phyloP scores from a whole-genome alignment of 148 eudicot genomes.

The Rhododendron kiyosumense region DNA sequence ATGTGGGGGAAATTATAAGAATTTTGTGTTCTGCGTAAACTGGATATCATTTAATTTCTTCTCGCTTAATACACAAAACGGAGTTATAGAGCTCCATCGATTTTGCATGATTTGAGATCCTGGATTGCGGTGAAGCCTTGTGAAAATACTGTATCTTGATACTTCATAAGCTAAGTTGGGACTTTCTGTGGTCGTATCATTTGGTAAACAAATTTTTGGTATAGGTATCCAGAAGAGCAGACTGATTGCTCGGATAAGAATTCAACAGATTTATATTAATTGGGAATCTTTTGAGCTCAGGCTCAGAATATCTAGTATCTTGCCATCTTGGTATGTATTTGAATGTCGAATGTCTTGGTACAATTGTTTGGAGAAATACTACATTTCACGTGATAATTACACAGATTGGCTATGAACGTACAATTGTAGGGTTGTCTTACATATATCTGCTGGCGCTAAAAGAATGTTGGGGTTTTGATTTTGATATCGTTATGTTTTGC shows the following conservation, averaged over 20 bases:
- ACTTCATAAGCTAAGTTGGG: background rate
- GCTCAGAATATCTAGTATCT: no score
- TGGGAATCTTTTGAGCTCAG: background rate
- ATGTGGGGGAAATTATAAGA: no score
- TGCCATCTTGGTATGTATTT: background rate
- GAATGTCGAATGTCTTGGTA: background rate
- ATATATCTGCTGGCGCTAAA: background rate
- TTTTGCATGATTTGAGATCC: no score
- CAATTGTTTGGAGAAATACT: background rate
- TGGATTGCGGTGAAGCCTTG: no score
- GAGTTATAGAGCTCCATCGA: no score
- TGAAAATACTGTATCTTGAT: background rate
- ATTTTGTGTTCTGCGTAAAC: no score
- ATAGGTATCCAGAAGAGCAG: background rate
- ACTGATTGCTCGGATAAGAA: background rate
- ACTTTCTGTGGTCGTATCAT: background rate
- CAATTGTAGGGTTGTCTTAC: background rate
- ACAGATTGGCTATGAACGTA: background rate
- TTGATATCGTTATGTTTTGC: background rate
- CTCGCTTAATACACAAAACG: no score
- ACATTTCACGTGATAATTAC: background rate
- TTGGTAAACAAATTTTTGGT: background rate
- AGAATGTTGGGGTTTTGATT: background rate
- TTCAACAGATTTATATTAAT: background rate
- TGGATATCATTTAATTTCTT: no score